These are phyloP conservation scores for Pichia scutulata DNA, from an alignment of 805 yeast genomes.

Conservation along the genomic window DNA sequence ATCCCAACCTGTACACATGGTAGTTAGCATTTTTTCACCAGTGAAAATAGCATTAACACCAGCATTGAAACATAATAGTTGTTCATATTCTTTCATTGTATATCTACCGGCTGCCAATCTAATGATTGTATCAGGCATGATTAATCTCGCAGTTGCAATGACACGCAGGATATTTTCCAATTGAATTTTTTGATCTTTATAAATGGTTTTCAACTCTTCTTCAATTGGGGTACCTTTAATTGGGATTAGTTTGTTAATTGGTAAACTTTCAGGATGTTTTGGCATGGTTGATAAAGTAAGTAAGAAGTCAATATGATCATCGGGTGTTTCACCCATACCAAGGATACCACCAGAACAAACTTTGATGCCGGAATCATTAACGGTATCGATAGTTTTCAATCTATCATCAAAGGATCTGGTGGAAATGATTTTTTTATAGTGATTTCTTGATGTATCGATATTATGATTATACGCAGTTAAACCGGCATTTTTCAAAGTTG, in stretches of 20 bases:
- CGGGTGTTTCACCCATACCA: conserved; percentile 68
- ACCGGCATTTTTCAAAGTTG: conserved; percentile 55
- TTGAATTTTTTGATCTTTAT: conserved; percentile 38
- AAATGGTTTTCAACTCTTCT: conserved; percentile 34
- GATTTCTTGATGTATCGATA: conserved; percentile 72
- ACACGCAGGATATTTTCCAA: conserved; percentile 61
- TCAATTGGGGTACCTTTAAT: conserved; percentile 74
- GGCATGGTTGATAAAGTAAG: conserved; percentile 61
- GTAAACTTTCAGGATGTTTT: conserved; percentile 73
- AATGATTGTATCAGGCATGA: conserved; percentile 66
- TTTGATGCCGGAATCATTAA: conserved; percentile 49
- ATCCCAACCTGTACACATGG: conserved; percentile 80
- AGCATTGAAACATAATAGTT: conserved; percentile 64
- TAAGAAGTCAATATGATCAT: conserved; percentile 62
- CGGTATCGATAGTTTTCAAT: conserved; percentile 55
- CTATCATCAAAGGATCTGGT: conserved; percentile 70
- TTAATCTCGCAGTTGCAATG: conserved; percentile 65
- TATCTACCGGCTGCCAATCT: conserved; percentile 77
- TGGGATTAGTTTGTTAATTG: conserved; percentile 73
- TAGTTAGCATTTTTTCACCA: conserved; percentile 74
- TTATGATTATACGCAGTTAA: conserved; percentile 79
- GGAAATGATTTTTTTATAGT: conserved; percentile 63
- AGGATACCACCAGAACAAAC: conserved; percentile 78
- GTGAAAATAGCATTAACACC: conserved; percentile 80
- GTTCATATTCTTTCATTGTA: conserved; percentile 73